Evolutionary conservation across 352 stramenopile species (phyloP).

Genomic region (Phytopythium litorale): DNA sequence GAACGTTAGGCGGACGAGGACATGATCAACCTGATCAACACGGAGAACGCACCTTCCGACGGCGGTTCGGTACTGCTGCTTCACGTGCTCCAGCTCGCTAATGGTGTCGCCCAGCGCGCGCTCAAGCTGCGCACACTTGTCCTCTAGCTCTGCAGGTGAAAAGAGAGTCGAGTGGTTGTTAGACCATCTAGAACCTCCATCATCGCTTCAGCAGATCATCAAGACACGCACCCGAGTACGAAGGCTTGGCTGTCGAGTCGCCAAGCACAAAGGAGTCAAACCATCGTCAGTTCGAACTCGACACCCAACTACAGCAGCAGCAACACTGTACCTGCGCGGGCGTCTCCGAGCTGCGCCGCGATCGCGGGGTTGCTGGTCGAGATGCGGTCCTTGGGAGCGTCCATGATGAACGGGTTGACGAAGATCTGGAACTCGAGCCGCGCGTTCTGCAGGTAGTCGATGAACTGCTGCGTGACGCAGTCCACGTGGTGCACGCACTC

Average conservation of each 20-base stretch:
- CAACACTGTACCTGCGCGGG: slow-evolving; percentile 29
- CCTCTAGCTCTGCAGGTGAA: slow-evolving; percentile 38
- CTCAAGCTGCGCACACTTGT: slow-evolving; percentile 44
- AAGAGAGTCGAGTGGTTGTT: not conserved
- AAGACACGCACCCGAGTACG: slow-evolving; percentile 23
- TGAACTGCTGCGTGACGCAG: slow-evolving; percentile 84
- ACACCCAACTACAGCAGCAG: slow-evolving; percentile 5
- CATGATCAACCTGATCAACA: not conserved
- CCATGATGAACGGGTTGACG: slow-evolving; percentile 87
- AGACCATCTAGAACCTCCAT: not conserved
- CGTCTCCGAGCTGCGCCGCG: slow-evolving; percentile 51
- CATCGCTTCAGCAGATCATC: not conserved
- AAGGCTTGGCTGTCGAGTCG: slow-evolving; percentile 27
- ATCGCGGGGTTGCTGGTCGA: slow-evolving; percentile 72
- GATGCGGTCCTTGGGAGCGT: slow-evolving; percentile 81
- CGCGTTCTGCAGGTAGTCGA: slow-evolving; percentile 78
- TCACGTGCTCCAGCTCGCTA: slow-evolving; percentile 46
- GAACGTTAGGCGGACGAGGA: not conserved
- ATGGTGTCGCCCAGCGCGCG: slow-evolving; percentile 32
- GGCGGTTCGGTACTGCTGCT: slow-evolving; percentile 37
- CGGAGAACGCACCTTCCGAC: slow-evolving; percentile 39
- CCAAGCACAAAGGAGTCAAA: not conserved
- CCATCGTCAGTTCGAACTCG: not conserved
- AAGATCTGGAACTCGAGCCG: slow-evolving; percentile 88
- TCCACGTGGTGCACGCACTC: slow-evolving; percentile 83